These are phyloP conservation scores for Blastobotrys persicus DNA, from an alignment of 1,139 yeast genomes.

Conservation along the genomic window DNA sequence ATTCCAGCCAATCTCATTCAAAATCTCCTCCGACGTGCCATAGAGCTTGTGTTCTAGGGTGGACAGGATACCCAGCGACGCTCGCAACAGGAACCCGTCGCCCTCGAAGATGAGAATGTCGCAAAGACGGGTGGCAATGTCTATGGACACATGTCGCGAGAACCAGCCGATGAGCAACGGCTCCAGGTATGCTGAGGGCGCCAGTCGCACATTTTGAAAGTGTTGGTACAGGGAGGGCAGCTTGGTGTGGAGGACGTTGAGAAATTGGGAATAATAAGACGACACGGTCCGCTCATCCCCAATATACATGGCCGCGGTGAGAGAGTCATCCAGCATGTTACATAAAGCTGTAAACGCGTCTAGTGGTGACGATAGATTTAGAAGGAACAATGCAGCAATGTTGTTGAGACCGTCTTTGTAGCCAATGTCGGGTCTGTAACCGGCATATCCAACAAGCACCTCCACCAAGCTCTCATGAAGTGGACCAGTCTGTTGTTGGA, in stretches of 20 bases:
- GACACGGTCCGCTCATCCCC: slow-evolving; percentile 34
- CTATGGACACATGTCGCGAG: slow-evolving; percentile 39
- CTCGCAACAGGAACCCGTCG: slow-evolving; percentile 49
- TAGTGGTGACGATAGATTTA: slow-evolving; percentile 36
- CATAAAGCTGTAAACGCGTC: slow-evolving; percentile 48
- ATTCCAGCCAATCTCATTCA: slow-evolving; percentile 29
- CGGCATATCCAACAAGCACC: slow-evolving; percentile 36
- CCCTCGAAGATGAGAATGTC: slow-evolving; percentile 65
- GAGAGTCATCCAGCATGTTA: slow-evolving; percentile 41
- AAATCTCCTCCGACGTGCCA: slow-evolving; percentile 49
- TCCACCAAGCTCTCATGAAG: slow-evolving; percentile 37
- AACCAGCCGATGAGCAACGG: slow-evolving; percentile 41
- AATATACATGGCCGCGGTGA: slow-evolving; percentile 34
- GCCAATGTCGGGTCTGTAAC: slow-evolving; percentile 32
- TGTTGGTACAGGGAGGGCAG: slow-evolving; percentile 51
- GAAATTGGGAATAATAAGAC: slow-evolving; percentile 45
- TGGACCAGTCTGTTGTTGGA: slow-evolving; percentile 41
- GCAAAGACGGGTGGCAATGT: slow-evolving; percentile 45
- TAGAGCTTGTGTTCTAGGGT: slow-evolving; percentile 52
- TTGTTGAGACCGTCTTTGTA: slow-evolving; percentile 29
- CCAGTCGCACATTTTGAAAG: slow-evolving; percentile 44
- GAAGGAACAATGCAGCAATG: slow-evolving; percentile 46
- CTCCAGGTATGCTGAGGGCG: slow-evolving; percentile 39
- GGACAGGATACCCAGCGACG: slow-evolving; percentile 48
- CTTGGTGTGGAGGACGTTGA: slow-evolving; percentile 45